Percentiles rank a stretch among this genome's conserved stretches.
Evolutionary conservation across 2,329 filamentous ascomycete genomes (phyloP).

Genomic region (Cladosporium sphaerospermum): DNA sequence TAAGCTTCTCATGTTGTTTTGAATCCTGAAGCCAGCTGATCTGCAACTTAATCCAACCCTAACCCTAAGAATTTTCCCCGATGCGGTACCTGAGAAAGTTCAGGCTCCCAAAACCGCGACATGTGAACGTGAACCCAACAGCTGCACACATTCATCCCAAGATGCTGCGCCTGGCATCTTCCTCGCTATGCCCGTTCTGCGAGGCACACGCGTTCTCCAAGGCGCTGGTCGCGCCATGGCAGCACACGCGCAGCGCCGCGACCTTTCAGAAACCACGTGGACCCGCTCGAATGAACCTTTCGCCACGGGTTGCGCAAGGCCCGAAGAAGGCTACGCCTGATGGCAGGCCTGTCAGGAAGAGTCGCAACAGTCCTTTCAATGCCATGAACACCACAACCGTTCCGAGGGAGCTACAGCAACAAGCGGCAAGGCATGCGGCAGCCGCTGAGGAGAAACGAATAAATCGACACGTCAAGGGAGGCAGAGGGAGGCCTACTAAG

Average conservation of each 20-base stretch:
- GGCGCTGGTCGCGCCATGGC: slow-evolving; percentile 27
- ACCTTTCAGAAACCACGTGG: slow-evolving; percentile 34
- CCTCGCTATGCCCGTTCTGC: slow-evolving; percentile 37
- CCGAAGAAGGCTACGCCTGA: slow-evolving; percentile 24
- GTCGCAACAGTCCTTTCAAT: slow-evolving; percentile 50
- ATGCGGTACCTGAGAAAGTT: slow-evolving; percentile 1
- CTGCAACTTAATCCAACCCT: no score
- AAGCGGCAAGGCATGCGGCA: slow-evolving; percentile 26
- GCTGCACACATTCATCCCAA: neutral
- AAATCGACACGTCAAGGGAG: slow-evolving; percentile 49
- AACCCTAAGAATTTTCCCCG: no score
- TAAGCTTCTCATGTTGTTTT: no score
- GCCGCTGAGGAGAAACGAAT: slow-evolving; percentile 42
- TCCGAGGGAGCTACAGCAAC: slow-evolving; percentile 18
- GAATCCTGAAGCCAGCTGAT: no score
- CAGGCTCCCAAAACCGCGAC: neutral
- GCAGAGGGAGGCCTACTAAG: slow-evolving; percentile 36
- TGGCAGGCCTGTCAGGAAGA: slow-evolving; percentile 32
- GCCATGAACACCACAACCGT: slow-evolving; percentile 51
- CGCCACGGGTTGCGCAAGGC: slow-evolving; percentile 36
- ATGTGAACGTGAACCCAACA: slow-evolving; percentile 1
- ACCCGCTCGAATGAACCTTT: slow-evolving; percentile 48
- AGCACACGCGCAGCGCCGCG: slow-evolving; percentile 35
- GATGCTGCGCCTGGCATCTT: slow-evolving; percentile 26
- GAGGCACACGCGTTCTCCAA: slow-evolving; percentile 29